Evolutionary conservation across 2,329 filamentous ascomycete species (phyloP), one percentile per base, ranked within the genome.

Genomic region (Tolypocladium endophyticum): DNA sequence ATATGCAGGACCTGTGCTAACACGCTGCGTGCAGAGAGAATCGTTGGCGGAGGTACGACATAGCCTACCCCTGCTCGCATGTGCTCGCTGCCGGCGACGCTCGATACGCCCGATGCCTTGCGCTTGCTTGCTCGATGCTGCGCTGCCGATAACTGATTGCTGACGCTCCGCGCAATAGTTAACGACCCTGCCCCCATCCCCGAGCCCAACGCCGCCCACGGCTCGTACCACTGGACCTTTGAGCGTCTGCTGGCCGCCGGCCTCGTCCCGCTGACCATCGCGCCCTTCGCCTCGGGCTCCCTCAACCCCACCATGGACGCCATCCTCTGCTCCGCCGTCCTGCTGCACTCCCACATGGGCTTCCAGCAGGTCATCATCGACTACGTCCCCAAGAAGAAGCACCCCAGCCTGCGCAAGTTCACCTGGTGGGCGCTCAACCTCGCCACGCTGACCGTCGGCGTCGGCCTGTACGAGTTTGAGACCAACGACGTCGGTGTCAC

Each of bases 181-280:
- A 99, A 99, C 78, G 92, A 97, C 71, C 85, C 94, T 59, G 89
- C 84, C 38, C 85, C 84, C 45, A 76, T 96, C 30, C 92, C 92
- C 54, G 72, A 83, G 28, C 77, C 90, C 58, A 85, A 83, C 67
- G 86, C 93, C 50, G 80, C 86, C 59, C 90, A 99, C 78, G 94
- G 94, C 68, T 95, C 89, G 76, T 99, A 97, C 81, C 94, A 99
- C 84, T 99, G 94, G 94, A 90, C 89, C 62, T 96, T 96, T 71
- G 94, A 99, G 82, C 92, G 90, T 71, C 73, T 91, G 60, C 79
- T 97, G 68, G 87, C 91, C 60, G 87, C 85, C 60, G 88, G 86
- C 59, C 85, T 99, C 63, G 79, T 99, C 63, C 95, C 94, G 57
- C 81, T 99, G 65, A 91, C 88, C 64, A 81, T 97, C 66, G 88